A percentile compares a stretch with the other conserved stretches of the same genome.
Conservation (phyloP, 345 rosid species). For the Isatis tinctoria region DNA sequence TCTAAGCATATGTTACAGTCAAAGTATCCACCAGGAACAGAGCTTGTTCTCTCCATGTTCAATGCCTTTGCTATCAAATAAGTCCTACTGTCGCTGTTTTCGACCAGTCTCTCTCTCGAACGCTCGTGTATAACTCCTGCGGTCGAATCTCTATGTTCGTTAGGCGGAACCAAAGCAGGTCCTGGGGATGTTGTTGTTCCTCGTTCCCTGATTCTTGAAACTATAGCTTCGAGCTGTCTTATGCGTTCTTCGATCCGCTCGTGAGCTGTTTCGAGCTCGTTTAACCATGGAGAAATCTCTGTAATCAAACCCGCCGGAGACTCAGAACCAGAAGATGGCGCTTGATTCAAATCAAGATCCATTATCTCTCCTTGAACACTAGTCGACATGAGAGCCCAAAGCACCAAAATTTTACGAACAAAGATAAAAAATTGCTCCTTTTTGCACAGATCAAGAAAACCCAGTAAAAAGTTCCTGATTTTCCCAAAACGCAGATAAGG, state of each 20-base stretch:
- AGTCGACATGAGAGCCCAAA: constrained; percentile 16
- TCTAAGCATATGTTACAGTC: constrained; percentile 57
- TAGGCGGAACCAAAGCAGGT: neutral
- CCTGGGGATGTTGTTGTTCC: neutral
- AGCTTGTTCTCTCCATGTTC: constrained; percentile 31
- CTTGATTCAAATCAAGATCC: constrained; percentile 59
- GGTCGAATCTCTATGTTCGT: constrained; percentile 19
- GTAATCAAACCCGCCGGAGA: constrained; percentile 27
- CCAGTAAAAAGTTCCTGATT: neutral
- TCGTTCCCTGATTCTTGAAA: constrained; percentile 38
- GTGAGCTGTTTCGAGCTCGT: constrained; percentile 45
- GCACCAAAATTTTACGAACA: neutral
- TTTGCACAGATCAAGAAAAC: constrained; percentile 8
- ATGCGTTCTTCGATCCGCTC: constrained; percentile 54
- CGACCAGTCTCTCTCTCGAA: constrained; percentile 29
- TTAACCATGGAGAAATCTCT: constrained; percentile 35
- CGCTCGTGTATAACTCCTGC: constrained; percentile 24
- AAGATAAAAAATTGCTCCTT: neutral
- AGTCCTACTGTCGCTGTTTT: constrained; percentile 23
- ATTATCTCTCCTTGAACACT: constrained; percentile 35
- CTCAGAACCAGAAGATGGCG: constrained; percentile 32
- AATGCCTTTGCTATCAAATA: constrained; percentile 53
- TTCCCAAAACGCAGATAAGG: neutral
- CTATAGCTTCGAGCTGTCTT: constrained; percentile 50
- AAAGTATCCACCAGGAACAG: constrained; percentile 34